These are phyloP conservation scores for Fusarium sp. DNA, from an alignment of 2,329 filamentous ascomycete genomes.

Conservation along the genomic window DNA sequence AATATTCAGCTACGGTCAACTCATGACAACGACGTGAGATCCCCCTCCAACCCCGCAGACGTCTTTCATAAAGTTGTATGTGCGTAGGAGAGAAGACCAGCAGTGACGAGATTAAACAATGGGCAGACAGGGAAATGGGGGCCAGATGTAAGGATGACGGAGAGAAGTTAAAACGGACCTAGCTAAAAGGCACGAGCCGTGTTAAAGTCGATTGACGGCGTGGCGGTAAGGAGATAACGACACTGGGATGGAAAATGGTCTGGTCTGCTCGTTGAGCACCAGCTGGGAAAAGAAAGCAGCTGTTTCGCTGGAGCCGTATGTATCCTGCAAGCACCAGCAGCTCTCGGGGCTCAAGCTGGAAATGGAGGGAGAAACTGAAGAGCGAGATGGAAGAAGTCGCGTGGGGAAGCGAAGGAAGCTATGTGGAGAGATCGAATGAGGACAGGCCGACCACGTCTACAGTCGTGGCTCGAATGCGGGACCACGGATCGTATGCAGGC, in stretches of 20 bases:
- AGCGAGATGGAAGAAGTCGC: conserved; percentile 53
- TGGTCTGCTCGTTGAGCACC: conserved; percentile 46
- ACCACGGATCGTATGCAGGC: conserved; percentile 56
- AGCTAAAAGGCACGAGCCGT: conserved; percentile 42
- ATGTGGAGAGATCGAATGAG: conserved; percentile 56
- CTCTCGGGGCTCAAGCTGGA: conserved; percentile 51
- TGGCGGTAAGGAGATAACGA: conserved; percentile 51
- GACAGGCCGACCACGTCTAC: conserved; percentile 51
- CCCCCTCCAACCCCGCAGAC: conserved; percentile 50
- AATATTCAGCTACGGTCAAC: conserved; percentile 47
- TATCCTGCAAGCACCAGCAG: conserved; percentile 54
- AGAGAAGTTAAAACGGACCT: conserved; percentile 51
- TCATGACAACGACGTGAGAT: conserved; percentile 47
- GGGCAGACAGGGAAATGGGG: conserved; percentile 38
- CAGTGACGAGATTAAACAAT: conserved; percentile 38
- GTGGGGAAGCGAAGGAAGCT: conserved; percentile 54
- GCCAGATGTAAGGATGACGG: conserved; percentile 37
- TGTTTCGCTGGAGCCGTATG: conserved; percentile 53
- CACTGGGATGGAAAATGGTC: conserved; percentile 49
- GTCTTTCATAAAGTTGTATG: conserved; percentile 49
- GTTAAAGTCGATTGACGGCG: conserved; percentile 44
- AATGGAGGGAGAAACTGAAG: conserved; percentile 52
- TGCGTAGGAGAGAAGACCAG: conserved; percentile 36
- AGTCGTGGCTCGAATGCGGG: conserved; percentile 60
- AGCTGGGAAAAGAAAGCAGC: conserved; percentile 47